Percentiles rank a stretch among this genome's conserved stretches.
Evolutionary conservation across 2,329 filamentous ascomycete genomes (phyloP).

Genomic region (Phaeosphaeriaceae sp.): DNA sequence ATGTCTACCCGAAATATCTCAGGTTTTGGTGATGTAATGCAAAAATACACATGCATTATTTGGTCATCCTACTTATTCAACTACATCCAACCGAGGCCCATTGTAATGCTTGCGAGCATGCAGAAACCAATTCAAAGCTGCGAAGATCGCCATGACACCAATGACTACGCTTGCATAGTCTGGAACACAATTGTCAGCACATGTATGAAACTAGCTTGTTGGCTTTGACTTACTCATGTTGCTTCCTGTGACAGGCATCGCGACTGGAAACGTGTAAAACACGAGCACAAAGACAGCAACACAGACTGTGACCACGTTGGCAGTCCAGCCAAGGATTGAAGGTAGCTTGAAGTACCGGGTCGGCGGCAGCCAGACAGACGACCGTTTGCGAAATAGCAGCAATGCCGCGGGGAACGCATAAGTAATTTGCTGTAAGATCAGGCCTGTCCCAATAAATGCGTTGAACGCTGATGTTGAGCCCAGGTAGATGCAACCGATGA

Average conservation of each 20-base stretch:
- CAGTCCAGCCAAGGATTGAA: slow-evolving; percentile 30
- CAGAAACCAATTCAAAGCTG: slow-evolving; percentile 16
- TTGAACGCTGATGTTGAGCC: slow-evolving; percentile 26
- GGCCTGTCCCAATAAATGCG: slow-evolving; percentile 22
- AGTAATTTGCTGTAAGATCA: slow-evolving; percentile 31
- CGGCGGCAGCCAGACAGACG: slow-evolving; percentile 20
- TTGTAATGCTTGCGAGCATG: slow-evolving; percentile 20
- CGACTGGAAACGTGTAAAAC: slow-evolving; percentile 41
- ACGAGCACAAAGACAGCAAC: slow-evolving; percentile 32
- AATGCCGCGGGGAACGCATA: slow-evolving; percentile 38
- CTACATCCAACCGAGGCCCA: slow-evolving; percentile 15
- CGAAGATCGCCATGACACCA: slow-evolving; percentile 20
- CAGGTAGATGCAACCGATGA: slow-evolving; percentile 27
- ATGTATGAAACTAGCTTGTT: background rate
- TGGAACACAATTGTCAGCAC: slow-evolving; percentile 2
- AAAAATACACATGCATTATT: background rate
- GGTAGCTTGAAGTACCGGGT: slow-evolving; percentile 26
- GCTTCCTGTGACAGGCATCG: slow-evolving; percentile 30
- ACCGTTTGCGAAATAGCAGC: slow-evolving; percentile 34
- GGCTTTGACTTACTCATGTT: slow-evolving; percentile 36
- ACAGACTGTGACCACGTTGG: slow-evolving; percentile 31
- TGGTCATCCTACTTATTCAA: background rate
- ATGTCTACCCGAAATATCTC: slow-evolving; percentile 14
- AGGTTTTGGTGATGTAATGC: slow-evolving; percentile 25
- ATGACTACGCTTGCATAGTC: slow-evolving; percentile 23